A percentile compares a stretch with the other conserved stretches of the same genome.
These are phyloP conservation scores for Astrothelium subdiscretum DNA, from an alignment of 495 filamentous ascomycete species.

Conservation along the genomic window DNA sequence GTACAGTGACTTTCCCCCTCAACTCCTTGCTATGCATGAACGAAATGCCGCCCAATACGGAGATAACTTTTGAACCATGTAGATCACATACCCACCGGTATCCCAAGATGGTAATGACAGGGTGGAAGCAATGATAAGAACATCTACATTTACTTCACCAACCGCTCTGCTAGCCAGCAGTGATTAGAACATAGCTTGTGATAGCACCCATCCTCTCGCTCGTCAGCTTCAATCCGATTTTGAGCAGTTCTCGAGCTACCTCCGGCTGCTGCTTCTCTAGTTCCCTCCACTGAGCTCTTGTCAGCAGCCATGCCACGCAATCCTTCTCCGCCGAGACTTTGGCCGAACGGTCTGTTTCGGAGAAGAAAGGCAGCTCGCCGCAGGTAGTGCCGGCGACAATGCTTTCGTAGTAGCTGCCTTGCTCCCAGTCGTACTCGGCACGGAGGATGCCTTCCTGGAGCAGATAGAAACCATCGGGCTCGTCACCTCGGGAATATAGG, in stretches of 20 bases:
- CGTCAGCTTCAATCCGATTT: slow-evolving; percentile 74
- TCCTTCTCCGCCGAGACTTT: slow-evolving; percentile 75
- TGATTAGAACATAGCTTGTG: slow-evolving; percentile 36
- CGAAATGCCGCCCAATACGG: neutral
- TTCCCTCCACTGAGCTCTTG: slow-evolving; percentile 52
- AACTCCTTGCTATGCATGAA: neutral
- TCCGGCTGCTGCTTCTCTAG: slow-evolving; percentile 59
- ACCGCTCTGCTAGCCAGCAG: slow-evolving; percentile 9
- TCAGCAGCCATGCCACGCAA: slow-evolving; percentile 72
- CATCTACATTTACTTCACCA: neutral
- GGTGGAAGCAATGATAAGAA: neutral
- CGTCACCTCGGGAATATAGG: slow-evolving; percentile 50
- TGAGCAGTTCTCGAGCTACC: slow-evolving; percentile 72
- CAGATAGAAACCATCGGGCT: slow-evolving; percentile 70
- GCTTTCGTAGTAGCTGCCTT: slow-evolving; percentile 78
- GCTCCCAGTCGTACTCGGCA: slow-evolving; percentile 79
- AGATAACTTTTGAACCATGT: neutral
- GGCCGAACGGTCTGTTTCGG: slow-evolving; percentile 72
- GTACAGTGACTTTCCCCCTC: too few species aligned
- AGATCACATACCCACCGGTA: neutral
- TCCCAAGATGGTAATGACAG: neutral
- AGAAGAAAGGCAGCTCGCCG: slow-evolving; percentile 93
- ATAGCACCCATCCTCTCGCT: slow-evolving; percentile 85
- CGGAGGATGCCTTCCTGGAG: slow-evolving; percentile 79
- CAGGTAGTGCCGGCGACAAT: slow-evolving; percentile 93